These are phyloP conservation scores for Ophiostoma triangulosporum DNA, from an alignment of 2,329 filamentous ascomycete species.

Conservation along the genomic window DNA sequence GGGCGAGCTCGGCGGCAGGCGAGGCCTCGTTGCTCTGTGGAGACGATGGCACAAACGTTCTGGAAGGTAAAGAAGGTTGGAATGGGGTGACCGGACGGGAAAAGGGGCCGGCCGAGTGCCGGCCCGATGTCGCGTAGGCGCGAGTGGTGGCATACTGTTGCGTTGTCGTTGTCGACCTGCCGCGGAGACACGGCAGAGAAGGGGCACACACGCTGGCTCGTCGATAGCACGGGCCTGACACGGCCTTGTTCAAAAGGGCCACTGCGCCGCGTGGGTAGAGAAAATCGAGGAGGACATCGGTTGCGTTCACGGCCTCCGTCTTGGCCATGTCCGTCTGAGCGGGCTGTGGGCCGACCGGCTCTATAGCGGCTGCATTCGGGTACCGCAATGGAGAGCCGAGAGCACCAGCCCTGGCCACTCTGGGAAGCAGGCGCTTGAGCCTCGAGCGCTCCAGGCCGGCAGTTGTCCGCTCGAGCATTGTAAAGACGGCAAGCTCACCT, in stretches of 20 bases:
- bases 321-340: too few species aligned
- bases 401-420: constrained; percentile 18
- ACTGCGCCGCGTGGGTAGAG: constrained; percentile 36
- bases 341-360: too few species aligned
- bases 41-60: neutral
- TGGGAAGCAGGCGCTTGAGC: constrained; percentile 37
- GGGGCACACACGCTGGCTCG: neutral
- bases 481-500: neutral
- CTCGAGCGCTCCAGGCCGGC: constrained; percentile 41
- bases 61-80: neutral
- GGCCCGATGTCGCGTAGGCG: neutral
- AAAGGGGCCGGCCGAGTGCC: neutral
- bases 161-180: neutral
- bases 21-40: neutral
- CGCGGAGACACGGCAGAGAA: neutral
- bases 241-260: neutral
- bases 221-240: neutral
- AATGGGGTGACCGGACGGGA: neutral
- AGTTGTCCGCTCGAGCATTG: constrained; percentile 43
- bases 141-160: neutral
- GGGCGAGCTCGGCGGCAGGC: neutral
- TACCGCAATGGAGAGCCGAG: too few species aligned
- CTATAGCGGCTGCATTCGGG: neutral
- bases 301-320: constrained; percentile 26
- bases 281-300: constrained; percentile 41